phyloP scores from a whole-genome alignment of 2,329 filamentous ascomycete species.

The Ophiostoma angusticollis region DNA sequence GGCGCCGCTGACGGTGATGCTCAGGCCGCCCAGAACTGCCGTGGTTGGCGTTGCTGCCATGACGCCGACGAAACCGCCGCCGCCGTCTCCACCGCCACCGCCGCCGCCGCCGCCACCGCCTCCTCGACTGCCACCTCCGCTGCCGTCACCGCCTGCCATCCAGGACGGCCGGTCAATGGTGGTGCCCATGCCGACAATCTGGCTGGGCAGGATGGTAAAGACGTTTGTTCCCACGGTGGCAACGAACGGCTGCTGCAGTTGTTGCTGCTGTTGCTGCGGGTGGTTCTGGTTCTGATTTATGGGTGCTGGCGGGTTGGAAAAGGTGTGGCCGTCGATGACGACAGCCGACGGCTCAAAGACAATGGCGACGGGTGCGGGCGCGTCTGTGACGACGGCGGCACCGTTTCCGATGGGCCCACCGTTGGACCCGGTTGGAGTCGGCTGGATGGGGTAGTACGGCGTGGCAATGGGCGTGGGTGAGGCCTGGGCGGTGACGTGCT shows the following conservation, averaged over 20 bases:
- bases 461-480: not conserved
- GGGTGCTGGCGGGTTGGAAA: no score
- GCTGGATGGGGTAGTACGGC: no score
- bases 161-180: constrained; percentile 29
- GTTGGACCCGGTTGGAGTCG: no score
- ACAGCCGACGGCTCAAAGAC: constrained; percentile 32
- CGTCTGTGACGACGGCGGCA: no score
- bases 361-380: constrained; percentile 29
- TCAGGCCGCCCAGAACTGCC: constrained; percentile 26
- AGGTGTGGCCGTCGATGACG: no score
- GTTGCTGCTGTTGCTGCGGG: no score
- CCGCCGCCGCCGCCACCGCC: constrained; percentile 15
- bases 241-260: no score
- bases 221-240: constrained; percentile 18
- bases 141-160: constrained; percentile 15
- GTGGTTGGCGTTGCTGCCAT: constrained; percentile 24
- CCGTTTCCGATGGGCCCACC: no score
- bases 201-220: constrained; percentile 36
- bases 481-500: constrained; percentile 11
- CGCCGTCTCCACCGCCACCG: constrained; percentile 17
- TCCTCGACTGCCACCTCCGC: constrained; percentile 20
- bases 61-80: constrained; percentile 17
- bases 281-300: no score
- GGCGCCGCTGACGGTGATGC: constrained; percentile 29
- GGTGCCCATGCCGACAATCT: constrained; percentile 31